Evolutionary conservation across 2,329 filamentous ascomycete species (phyloP).

Genomic region (Graphiopsis chlorocephala): DNA sequence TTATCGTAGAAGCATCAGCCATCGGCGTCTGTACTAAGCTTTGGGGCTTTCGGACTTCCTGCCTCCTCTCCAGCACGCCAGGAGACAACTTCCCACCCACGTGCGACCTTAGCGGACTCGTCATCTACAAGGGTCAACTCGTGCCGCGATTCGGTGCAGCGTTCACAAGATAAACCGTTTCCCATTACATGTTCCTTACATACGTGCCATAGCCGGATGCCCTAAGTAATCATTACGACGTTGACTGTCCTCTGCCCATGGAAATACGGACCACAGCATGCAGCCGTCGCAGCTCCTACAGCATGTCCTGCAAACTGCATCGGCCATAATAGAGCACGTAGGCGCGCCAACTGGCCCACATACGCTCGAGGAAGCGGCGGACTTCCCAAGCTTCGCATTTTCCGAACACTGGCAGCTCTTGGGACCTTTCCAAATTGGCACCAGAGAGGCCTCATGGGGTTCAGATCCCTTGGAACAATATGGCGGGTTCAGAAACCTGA

Average conservation of each 20-base stretch:
- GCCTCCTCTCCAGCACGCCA: neutral
- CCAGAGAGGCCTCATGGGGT: slow-evolving; percentile 59
- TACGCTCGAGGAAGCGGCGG: too few species aligned
- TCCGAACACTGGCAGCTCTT: slow-evolving; percentile 49
- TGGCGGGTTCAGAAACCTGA: slow-evolving; percentile 52
- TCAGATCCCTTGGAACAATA: slow-evolving; percentile 55
- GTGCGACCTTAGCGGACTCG: slow-evolving; percentile 1
- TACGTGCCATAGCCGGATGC: neutral
- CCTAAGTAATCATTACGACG: neutral
- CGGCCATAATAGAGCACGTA: neutral
- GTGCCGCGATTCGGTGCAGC: neutral
- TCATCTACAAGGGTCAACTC: slow-evolving; percentile 8
- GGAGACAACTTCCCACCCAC: neutral
- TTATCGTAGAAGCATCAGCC: neutral
- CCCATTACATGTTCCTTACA: neutral
- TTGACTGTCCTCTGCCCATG: neutral
- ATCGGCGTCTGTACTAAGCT: slow-evolving; percentile 1
- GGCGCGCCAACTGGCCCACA: neutral
- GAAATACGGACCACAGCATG: neutral
- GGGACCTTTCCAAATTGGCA: slow-evolving; percentile 59
- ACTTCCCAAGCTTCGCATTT: neutral
- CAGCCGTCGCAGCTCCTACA: slow-evolving; percentile 1
- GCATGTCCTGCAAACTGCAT: neutral
- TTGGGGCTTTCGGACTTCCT: slow-evolving; percentile 13
- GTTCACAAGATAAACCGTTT: neutral